phyloP scores from a whole-genome alignment of 139 green algal species.

The Diplosphaera chodatii region DNA sequence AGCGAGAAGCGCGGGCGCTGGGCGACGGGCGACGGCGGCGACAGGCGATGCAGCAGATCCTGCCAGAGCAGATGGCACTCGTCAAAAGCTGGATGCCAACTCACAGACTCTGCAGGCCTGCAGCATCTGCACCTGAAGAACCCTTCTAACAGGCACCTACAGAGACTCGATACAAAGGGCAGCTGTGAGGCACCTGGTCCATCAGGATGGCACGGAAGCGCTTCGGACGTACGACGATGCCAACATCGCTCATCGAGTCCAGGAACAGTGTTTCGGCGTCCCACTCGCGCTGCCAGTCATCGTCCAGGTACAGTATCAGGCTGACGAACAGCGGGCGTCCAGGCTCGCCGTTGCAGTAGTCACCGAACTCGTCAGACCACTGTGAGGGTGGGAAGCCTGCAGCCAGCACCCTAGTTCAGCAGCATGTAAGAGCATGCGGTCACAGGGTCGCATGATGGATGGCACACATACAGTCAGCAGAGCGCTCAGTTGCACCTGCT shows the following conservation, averaged over 20 bases:
- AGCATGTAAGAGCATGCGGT: no score
- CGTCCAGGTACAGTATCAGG: slow-evolving; percentile 79
- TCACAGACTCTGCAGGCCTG: no score
- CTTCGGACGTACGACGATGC: slow-evolving; percentile 63
- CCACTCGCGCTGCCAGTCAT: slow-evolving; percentile 54
- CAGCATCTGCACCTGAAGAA: no score
- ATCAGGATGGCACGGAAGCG: slow-evolving; percentile 35
- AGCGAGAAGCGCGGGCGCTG: slow-evolving; percentile 44
- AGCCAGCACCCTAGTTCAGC: no score
- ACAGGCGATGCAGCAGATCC: slow-evolving; percentile 60
- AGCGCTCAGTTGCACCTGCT: neutral
- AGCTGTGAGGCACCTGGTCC: slow-evolving; percentile 19
- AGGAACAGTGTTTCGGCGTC: slow-evolving; percentile 83
- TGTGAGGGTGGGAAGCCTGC: neutral
- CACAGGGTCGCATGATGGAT: no score
- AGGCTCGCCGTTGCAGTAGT: slow-evolving; percentile 78
- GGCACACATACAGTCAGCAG: no score
- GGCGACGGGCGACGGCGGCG: slow-evolving; percentile 24
- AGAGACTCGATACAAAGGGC: no score
- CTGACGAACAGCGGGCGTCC: slow-evolving; percentile 68
- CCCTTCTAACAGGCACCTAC: no score
- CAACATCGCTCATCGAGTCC: slow-evolving; percentile 51
- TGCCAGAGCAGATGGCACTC: slow-evolving; percentile 18
- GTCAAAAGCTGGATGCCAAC: no score
- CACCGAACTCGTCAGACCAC: slow-evolving; percentile 48